These are phyloP conservation scores for Tuber umbilicatum DNA, from an alignment of 495 filamentous ascomycete species.

Conservation along the genomic window DNA sequence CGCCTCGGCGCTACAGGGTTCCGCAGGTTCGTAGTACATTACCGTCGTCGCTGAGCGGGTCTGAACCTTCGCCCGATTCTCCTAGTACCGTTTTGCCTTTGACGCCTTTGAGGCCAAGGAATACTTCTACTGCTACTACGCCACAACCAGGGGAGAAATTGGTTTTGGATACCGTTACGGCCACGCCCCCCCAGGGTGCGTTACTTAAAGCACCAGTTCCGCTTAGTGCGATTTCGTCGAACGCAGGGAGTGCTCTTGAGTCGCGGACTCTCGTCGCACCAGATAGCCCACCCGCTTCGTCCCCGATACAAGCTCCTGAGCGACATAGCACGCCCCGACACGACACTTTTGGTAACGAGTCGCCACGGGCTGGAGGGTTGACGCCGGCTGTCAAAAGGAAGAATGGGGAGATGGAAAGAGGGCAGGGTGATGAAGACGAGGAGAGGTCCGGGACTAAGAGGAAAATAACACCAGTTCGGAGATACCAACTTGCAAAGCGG, in stretches of 20 bases:
- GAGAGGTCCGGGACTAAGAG: not conserved
- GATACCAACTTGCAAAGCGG: conserved; percentile 32
- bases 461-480: conserved; percentile 19
- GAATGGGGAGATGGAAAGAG: not conserved
- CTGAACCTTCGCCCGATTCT: conserved; percentile 12
- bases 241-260: not conserved
- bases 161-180: conserved; percentile 17
- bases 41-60: conserved; percentile 13
- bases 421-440: not conserved
- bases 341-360: not conserved
- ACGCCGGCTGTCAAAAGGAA: conserved; percentile 4
- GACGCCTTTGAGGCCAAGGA: conserved; percentile 19
- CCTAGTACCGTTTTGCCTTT: conserved; percentile 11
- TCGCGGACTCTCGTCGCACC: not conserved
- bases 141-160: conserved; percentile 25
- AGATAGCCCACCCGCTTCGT: not conserved
- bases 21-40: conserved; percentile 31
- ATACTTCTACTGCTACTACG: conserved; percentile 25
- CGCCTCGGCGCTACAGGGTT: conserved; percentile 8
- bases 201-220: conserved; percentile 21
- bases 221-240: conserved; percentile 21
- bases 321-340: not conserved
- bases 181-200: not conserved
- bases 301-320: not conserved
- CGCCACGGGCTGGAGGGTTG: not conserved